These are phyloP conservation scores for Venustampulla echinocandica DNA, from an alignment of 495 filamentous ascomycete genomes.

Conservation along the genomic window DNA sequence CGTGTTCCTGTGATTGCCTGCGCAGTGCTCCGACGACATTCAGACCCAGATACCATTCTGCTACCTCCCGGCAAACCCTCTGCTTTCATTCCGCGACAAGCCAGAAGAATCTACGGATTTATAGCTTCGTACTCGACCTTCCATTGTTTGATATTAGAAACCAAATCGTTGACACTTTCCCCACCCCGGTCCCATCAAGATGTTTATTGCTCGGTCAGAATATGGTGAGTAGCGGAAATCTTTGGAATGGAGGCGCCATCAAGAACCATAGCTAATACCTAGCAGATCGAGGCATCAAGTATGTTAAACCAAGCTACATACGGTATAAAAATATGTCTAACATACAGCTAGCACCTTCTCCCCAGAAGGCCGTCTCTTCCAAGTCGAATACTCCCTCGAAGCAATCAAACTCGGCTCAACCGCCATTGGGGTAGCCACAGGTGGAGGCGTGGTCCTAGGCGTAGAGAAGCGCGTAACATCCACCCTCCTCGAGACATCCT, in stretches of 20 bases:
- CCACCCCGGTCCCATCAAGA: slow-evolving; percentile 58
- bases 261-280: slow-evolving; percentile 25
- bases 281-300: slow-evolving; percentile 98
- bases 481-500: slow-evolving; percentile 90
- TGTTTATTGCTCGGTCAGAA: slow-evolving; percentile 99
- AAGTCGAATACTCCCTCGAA: slow-evolving; percentile 99
- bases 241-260: slow-evolving; percentile 12
- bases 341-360: slow-evolving; percentile 80
- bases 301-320: too few relatives aligned
- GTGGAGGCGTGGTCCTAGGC: slow-evolving; percentile 86
- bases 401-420: slow-evolving; percentile 99
- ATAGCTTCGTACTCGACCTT: too few relatives aligned
- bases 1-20: slow-evolving; percentile 1
- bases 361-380: slow-evolving; percentile 97
- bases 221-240: slow-evolving; percentile 57
- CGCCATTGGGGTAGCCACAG: slow-evolving; percentile 93
- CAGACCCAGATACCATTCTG: not conserved
- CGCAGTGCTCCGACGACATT: not conserved
- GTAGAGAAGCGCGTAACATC: slow-evolving; percentile 99
- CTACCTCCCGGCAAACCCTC: not conserved
- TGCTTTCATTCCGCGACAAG: not conserved
- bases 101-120: too few relatives aligned
- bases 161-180: too few relatives aligned
- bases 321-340: too few relatives aligned
- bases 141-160: too few relatives aligned